These are phyloP conservation scores for Tephrocybe sp. DNA, from an alignment of 768 basidiomycete species.

Conservation along the genomic window DNA sequence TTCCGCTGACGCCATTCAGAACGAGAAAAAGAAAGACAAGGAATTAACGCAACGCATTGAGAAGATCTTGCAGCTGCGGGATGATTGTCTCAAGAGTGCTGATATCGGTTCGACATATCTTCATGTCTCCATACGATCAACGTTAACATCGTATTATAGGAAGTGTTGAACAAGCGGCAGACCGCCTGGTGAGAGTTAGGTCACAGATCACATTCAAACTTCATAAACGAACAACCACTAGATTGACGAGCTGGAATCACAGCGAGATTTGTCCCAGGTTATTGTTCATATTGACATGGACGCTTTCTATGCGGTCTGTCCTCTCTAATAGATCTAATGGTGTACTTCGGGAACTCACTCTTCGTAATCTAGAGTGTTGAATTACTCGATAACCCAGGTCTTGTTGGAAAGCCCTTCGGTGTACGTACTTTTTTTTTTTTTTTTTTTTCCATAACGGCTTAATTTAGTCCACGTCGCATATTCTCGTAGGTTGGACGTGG, in stretches of 20 bases:
- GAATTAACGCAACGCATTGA: conserved; percentile 77
- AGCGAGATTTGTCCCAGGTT: conserved; percentile 74
- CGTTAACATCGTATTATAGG: conserved; percentile 26
- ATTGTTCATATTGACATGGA: conserved; percentile 98
- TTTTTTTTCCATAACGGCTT: no score
- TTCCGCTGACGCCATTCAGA: conserved; percentile 35
- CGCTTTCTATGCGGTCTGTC: conserved; percentile 73
- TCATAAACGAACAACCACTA: conserved; percentile 19
- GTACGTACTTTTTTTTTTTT: conserved; percentile 37
- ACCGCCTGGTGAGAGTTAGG: conserved; percentile 56
- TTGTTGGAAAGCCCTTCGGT: conserved; percentile 72
- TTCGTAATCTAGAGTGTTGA: conserved; percentile 56
- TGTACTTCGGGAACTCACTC: not conserved
- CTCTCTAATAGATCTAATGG: not conserved
- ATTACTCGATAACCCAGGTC: conserved; percentile 57
- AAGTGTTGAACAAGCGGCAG: conserved; percentile 62
- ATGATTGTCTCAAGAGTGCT: conserved; percentile 51
- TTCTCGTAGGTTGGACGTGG: conserved; percentile 70
- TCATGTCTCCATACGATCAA: conserved; percentile 1
- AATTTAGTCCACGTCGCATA: conserved; percentile 2
- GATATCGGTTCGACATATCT: conserved; percentile 47
- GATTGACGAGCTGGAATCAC: conserved; percentile 70
- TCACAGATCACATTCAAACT: not conserved
- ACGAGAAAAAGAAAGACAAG: conserved; percentile 88
- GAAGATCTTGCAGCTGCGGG: conserved; percentile 61